phyloP scores from a whole-genome alignment of 2,329 filamentous ascomycete genomes.

The Corynespora cassiicola region DNA sequence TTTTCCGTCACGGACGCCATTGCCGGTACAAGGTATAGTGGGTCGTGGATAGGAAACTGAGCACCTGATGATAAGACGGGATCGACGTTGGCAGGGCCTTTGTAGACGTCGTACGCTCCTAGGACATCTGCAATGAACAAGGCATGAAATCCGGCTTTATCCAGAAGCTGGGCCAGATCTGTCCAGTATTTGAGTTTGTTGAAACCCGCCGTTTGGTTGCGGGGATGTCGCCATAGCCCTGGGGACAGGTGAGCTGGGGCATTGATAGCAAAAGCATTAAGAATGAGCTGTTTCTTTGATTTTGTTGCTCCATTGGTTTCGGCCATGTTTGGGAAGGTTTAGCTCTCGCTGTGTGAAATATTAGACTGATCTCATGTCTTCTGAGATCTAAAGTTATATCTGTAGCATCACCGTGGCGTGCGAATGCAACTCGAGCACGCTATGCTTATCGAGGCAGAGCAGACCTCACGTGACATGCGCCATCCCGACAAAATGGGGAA shows the following conservation, averaged over 20 bases:
- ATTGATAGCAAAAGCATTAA: slow-evolving; percentile 9
- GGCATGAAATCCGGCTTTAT: slow-evolving; percentile 38
- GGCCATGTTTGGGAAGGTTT: no score
- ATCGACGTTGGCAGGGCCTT: slow-evolving; percentile 59
- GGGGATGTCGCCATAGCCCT: slow-evolving; percentile 60
- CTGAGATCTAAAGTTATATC: no score
- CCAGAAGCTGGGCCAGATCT: slow-evolving; percentile 35
- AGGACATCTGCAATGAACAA: slow-evolving; percentile 51
- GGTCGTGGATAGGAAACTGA: slow-evolving; percentile 72
- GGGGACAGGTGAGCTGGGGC: slow-evolving; percentile 7
- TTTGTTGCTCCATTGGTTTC: no score
- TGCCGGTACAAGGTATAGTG: slow-evolving; percentile 64
- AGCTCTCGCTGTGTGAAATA: no score
- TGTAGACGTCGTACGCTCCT: slow-evolving; percentile 72
- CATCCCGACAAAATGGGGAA: no score
- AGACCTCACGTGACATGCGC: no score
- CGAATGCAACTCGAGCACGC: no score
- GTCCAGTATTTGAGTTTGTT: slow-evolving; percentile 34
- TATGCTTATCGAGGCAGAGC: no score
- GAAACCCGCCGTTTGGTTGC: slow-evolving; percentile 46
- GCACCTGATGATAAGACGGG: slow-evolving; percentile 65
- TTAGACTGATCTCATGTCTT: no score
- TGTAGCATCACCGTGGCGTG: no score
- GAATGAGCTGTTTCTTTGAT: no score
- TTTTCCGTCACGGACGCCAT: slow-evolving; percentile 70